phyloP scores from a whole-genome alignment of 345 rosid species.

The Rhizophora mangle region DNA sequence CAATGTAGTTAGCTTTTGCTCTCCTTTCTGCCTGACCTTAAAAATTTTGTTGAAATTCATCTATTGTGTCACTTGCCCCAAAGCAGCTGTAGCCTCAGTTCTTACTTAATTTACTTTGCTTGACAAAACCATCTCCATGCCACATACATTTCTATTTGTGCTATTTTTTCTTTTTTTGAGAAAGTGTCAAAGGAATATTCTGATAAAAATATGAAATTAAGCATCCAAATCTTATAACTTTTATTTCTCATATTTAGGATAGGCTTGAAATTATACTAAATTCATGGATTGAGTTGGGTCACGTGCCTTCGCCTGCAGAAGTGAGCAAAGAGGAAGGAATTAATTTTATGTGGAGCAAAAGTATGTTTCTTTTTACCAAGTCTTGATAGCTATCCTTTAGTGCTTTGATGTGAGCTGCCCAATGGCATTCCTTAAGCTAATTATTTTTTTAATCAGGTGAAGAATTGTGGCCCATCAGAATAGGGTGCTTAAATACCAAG shows the following conservation, averaged over 20 bases:
- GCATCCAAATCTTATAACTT: slow-evolving; percentile 7
- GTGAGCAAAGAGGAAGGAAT: slow-evolving; percentile 72
- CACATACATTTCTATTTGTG: not conserved
- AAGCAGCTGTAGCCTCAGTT: not conserved
- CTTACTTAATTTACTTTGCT: not conserved
- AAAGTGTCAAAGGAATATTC: not conserved
- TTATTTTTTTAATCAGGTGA: slow-evolving; percentile 33
- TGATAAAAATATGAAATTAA: not conserved
- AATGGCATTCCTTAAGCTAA: slow-evolving; percentile 6
- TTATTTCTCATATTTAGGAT: slow-evolving; percentile 43
- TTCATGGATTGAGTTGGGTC: slow-evolving; percentile 56
- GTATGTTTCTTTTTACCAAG: slow-evolving; percentile 26
- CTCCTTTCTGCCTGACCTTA: not conserved
- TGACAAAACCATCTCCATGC: not conserved
- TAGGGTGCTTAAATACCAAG: slow-evolving; percentile 46
- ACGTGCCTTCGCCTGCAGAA: slow-evolving; percentile 67
- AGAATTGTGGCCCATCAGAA: slow-evolving; percentile 51
- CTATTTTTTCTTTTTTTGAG: not conserved
- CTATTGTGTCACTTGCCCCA: not conserved
- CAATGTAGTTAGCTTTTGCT: not conserved
- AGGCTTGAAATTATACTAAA: slow-evolving; percentile 77
- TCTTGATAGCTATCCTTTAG: not conserved
- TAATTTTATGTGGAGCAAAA: slow-evolving; percentile 50
- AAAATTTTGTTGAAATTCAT: not conserved
- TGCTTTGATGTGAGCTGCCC: slow-evolving; percentile 7